phyloP scores from a whole-genome alignment of 2,329 filamentous ascomycete genomes.

The Pyrenophora tritici-repentis region DNA sequence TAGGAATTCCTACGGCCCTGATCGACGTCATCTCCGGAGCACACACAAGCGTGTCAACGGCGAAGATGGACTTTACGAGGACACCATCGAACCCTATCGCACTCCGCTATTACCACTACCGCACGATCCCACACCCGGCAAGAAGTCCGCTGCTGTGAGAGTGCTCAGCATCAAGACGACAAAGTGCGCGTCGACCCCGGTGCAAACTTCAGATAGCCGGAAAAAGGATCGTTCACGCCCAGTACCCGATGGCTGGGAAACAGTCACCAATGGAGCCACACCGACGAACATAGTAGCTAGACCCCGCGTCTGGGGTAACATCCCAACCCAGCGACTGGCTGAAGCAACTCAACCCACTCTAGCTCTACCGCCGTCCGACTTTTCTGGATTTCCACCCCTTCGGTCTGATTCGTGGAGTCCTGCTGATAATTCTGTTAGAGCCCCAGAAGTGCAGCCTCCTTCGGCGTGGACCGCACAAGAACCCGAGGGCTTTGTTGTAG shows the following conservation, averaged over 20 bases:
- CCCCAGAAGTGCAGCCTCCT: constrained; percentile 2
- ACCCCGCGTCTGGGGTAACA: constrained; percentile 3
- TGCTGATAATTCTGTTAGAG: background rate
- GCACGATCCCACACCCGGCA: constrained; percentile 3
- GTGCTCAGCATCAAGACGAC: constrained; percentile 9
- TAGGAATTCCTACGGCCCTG: constrained; percentile 7
- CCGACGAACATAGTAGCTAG: constrained; percentile 2
- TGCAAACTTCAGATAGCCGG: background rate
- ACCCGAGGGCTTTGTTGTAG: constrained; percentile 8
- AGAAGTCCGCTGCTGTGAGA: constrained; percentile 12
- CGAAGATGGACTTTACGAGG: constrained; percentile 20
- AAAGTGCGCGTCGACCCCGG: background rate
- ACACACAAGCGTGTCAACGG: constrained; percentile 22
- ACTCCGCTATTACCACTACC: constrained; percentile 16
- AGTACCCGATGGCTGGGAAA: constrained; percentile 1
- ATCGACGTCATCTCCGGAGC: constrained; percentile 28
- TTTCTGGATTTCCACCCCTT: background rate
- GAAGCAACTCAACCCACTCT: background rate
- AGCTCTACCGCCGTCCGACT: background rate
- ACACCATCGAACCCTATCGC: constrained; percentile 22
- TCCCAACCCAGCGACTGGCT: background rate
- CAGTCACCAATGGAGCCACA: background rate
- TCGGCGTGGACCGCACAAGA: background rate
- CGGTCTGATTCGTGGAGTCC: background rate
- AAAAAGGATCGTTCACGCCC: background rate